A percentile compares a stretch with the other conserved stretches of the same genome.
Evolutionary conservation across 345 rosid genomes (phyloP).

Genomic region (Angophora floribunda): DNA sequence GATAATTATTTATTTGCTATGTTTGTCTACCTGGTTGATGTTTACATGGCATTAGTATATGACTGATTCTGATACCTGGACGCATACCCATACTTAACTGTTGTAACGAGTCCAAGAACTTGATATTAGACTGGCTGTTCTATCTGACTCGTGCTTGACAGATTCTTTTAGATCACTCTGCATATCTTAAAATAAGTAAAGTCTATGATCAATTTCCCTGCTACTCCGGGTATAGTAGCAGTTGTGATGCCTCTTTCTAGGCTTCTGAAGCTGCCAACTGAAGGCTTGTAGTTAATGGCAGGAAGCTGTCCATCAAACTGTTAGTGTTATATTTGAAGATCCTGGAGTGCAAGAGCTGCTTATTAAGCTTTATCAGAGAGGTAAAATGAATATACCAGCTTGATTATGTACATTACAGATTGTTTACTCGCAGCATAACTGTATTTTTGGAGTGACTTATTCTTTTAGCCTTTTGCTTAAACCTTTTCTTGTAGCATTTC

Average conservation of each 20-base stretch:
- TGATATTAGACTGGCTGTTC: not conserved
- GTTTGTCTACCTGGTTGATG: not conserved
- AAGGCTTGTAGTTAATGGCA: constrained; percentile 16
- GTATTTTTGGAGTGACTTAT: not conserved
- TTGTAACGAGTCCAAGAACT: not conserved
- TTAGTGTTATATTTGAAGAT: constrained; percentile 88
- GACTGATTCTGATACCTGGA: not conserved
- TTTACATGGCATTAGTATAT: not conserved
- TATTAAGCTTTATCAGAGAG: constrained; percentile 91
- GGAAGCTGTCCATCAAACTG: constrained; percentile 96
- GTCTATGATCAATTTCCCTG: not conserved
- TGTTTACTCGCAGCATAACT: not conserved
- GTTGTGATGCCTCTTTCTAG: not conserved
- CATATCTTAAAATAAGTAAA: not conserved
- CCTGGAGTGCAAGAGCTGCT: constrained; percentile 96
- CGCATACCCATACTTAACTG: not conserved
- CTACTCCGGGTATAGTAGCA: not conserved
- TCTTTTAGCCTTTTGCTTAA: not conserved
- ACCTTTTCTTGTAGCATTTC: not conserved
- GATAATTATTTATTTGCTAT: not conserved
- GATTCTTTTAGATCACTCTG: not conserved
- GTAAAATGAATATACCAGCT: constrained; percentile 12
- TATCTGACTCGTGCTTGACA: not conserved
- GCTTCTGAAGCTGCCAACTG: not conserved
- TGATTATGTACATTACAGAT: not conserved